Base-by-base conservation (phyloP, 1,139 yeast genomes). In the Suhomyces atakaporum region DNA sequence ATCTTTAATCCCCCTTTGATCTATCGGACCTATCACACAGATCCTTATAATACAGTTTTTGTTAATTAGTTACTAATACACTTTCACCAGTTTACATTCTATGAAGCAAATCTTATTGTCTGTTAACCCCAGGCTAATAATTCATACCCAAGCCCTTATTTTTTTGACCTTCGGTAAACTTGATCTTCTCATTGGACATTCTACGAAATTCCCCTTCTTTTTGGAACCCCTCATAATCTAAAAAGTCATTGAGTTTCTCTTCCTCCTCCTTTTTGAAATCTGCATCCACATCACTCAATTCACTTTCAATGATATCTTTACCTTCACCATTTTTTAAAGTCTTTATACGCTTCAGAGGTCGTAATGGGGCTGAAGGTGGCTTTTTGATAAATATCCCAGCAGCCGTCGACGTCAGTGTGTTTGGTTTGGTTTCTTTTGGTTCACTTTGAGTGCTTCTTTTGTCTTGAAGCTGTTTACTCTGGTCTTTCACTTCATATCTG, bases 211-310 rank as follows among this genome's bases (percentile, higher is more conserved):
- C 46, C 15, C 43, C 38, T 20, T 42, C 45, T 24, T 38, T 39
- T 19, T 35, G 40, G 24, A 42, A 42, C n/a, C 43, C 44, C 20
- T 43, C 46, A 23, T 42, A 39, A 27, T 43, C 46, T 30, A 46
- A 38, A 27, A 45, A 46, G 14, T 36, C 31, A 18, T 43, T 45
- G 21, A 45, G 38, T 19, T 43, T 38, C 20, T 47, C 48, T 26
- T 50, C 50, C 12, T 47, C 49, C 20, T 48, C 53, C 16, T 45
- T 46, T 20, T 42, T 42, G 20, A 47, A 38, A n/a, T 51, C 51
- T 8, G 45, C 51, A 16, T 54, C 60, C 22, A 51, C 46, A 22
- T 56, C 61, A 19, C 57, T 56, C 25, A 56, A 38, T 25, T 56
- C 61, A 33, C 59, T 53, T 1, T 55, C 61, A 22, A 39, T 42